Evolutionary conservation across 1,139 yeast genomes (phyloP), one percentile per base, ranked within the genome.

Genomic region (Suhomyces bokatorum): DNA sequence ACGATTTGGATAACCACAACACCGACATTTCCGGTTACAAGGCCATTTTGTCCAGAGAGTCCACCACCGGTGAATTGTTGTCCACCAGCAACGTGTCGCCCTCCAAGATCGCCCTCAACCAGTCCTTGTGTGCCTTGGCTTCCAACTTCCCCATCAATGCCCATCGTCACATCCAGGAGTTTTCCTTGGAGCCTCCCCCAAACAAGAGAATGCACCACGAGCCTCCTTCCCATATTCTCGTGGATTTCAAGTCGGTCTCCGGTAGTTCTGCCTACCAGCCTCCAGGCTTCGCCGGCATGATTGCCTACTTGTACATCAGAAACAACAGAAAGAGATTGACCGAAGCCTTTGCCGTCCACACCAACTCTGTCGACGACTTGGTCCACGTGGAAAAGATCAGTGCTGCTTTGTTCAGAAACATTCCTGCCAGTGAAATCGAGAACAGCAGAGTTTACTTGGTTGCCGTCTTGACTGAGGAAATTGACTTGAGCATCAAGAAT

Each of bases 21-120:
- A 69, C 83, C 43, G 96, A 88, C 61, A 78, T 85, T 33, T 79
- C 87, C 14, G 96, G 93, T 22, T 85, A 86, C 58, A 87, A 85
- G 58, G 80, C 91, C 1, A 75, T 85, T 35, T 69, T 84, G 52
- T 77, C 89, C 0, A 77, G 93, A 67, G 81, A 83, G 54, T 68
- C 78, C 7, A 53, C 63, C 17, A 68, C 85, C 14, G 96, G 95
- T 41, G 83, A 81, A 46, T 68, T 88, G 43, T 76, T 82, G 53
- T 66, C 80, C 27, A 70, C 63, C 46, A 63, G 67, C 12, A 62
- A 51, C 37, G 52, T 68, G 1, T 51, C 71, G 32, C 84, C 93
- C 5, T 76, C 87, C n/a, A 62, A 66, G 37, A 69, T 89, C 48
- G 88, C 95, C 11, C 75, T 78, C 42, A 83, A 78, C 59, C 95